These are phyloP conservation scores for Asparagopsis taxiformis DNA, from an alignment of 31 red algal genomes.

Conservation along the genomic window DNA sequence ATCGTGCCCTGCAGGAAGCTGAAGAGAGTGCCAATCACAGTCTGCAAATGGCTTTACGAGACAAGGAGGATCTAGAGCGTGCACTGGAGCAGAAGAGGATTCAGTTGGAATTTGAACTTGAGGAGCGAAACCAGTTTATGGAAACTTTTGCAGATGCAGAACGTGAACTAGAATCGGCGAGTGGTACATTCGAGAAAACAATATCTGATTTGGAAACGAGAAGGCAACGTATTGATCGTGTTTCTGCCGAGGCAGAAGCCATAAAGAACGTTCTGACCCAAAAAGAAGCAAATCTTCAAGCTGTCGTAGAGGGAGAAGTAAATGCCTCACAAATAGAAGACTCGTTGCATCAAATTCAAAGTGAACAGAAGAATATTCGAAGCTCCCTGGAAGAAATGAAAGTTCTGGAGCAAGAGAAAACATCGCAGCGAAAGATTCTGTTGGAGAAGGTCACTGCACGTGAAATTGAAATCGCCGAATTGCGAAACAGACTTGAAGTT, in stretches of 20 bases:
- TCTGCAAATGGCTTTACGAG: neutral
- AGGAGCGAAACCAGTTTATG: conserved; percentile 4
- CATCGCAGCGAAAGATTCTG: neutral
- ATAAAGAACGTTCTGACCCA: neutral
- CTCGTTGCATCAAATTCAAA: neutral
- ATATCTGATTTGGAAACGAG: conserved; percentile 20
- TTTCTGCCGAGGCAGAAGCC: neutral
- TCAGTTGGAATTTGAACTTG: conserved; percentile 1
- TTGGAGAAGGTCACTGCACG: neutral
- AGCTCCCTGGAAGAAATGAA: neutral
- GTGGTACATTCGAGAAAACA: conserved; percentile 13
- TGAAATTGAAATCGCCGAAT: neutral
- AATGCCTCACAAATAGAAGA: conserved; percentile 2
- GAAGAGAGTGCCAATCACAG: neutral
- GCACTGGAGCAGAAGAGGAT: conserved; percentile 1
- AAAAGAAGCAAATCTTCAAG: neutral
- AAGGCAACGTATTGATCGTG: conserved; percentile 2
- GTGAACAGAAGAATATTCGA: neutral
- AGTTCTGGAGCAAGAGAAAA: neutral
- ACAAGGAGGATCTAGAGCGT: conserved; percentile 1
- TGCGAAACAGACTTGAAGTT: neutral
- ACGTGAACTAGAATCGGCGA: neutral
- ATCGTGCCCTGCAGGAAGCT: neutral
- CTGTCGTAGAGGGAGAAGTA: neutral
- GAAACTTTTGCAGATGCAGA: neutral